Evolutionary conservation across 148 eudicot genomes (phyloP).

Genomic region (Spergularia bocconei): DNA sequence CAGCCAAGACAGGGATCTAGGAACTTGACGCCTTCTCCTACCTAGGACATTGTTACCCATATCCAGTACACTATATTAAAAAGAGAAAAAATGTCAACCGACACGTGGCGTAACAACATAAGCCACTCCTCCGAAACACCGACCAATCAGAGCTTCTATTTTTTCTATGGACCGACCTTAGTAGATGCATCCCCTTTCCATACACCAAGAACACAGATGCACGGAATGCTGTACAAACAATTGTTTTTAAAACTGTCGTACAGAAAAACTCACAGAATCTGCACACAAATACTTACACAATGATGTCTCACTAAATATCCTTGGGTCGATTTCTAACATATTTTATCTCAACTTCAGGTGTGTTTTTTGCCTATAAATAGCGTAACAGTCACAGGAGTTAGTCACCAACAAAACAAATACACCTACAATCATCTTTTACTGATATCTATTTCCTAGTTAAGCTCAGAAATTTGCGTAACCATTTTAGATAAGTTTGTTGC

Average conservation of each 20-base stretch:
- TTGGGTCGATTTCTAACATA: neutral
- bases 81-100: conserved; percentile 3
- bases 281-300: conserved; percentile 14
- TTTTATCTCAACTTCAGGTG: neutral
- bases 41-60: conserved; percentile 17
- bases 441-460: neutral
- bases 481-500: neutral
- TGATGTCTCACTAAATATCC: neutral
- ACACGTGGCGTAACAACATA: conserved; percentile 22
- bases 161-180: conserved; percentile 22
- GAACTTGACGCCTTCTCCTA: conserved; percentile 29
- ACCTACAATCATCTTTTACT: neutral
- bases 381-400: neutral
- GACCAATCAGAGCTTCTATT: conserved; percentile 17
- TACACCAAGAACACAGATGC: conserved; percentile 18
- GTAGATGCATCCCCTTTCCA: conserved; percentile 22
- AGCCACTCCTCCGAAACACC: conserved; percentile 12
- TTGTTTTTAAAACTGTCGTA: neutral
- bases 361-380: conserved; percentile 32
- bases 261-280: neutral
- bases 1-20: conserved; percentile 12
- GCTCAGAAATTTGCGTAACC: neutral
- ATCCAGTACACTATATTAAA: conserved; percentile 8
- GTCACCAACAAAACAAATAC: conserved; percentile 14
- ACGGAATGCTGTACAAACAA: neutral